Evolutionary conservation across 768 basidiomycete genomes (phyloP).

Genomic region (Tricholoma saponaceum): DNA sequence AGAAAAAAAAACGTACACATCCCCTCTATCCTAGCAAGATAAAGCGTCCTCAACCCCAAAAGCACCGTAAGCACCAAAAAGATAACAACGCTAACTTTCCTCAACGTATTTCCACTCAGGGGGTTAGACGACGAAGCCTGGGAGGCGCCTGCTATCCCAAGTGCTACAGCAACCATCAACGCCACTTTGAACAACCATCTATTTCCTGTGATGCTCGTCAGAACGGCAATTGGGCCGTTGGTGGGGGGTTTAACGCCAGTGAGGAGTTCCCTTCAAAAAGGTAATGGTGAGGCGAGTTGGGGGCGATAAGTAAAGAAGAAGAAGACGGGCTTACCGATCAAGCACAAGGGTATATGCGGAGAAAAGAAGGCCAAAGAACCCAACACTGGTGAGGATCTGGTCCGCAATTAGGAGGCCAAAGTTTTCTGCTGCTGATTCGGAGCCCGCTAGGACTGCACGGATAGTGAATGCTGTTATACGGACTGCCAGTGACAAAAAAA

Average conservation of each 20-base stretch:
- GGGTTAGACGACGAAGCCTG: neutral
- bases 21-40: neutral
- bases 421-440: slow-evolving; percentile 25
- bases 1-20: neutral
- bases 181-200: neutral
- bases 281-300: neutral
- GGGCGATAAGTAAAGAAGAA: neutral
- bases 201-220: neutral
- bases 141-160: neutral
- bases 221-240: neutral
- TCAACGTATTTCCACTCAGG: neutral
- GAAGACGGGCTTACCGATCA: slow-evolving; percentile 28
- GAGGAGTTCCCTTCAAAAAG: neutral
- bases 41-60: neutral
- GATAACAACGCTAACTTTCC: neutral
- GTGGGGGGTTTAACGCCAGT: neutral
- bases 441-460: slow-evolving; percentile 32
- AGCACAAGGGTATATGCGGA: slow-evolving; percentile 37
- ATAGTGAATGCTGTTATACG: slow-evolving; percentile 36
- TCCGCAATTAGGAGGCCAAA: slow-evolving; percentile 32
- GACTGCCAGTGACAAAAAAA: slow-evolving; percentile 29
- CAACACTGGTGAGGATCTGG: slow-evolving; percentile 35
- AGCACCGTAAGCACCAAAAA: neutral
- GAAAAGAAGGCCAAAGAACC: slow-evolving; percentile 41
- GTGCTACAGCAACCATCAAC: neutral